phyloP scores from a whole-genome alignment of 306 rosid genomes.

The Albizia julibrissin region DNA sequence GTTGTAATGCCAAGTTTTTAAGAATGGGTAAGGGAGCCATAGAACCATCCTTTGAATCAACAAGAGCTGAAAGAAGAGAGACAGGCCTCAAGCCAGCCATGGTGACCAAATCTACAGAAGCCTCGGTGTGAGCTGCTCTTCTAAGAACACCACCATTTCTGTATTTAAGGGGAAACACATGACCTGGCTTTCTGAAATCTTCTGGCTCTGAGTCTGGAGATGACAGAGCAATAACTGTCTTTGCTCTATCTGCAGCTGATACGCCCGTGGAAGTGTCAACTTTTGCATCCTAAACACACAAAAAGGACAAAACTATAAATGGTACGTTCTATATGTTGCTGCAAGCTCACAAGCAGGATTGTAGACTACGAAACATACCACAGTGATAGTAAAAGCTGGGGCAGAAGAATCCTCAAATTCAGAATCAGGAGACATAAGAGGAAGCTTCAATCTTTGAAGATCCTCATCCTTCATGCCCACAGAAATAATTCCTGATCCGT shows the following conservation, averaged over 20 bases:
- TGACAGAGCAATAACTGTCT: constrained; percentile 65
- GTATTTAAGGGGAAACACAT: constrained; percentile 83
- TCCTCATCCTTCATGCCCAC: constrained; percentile 84
- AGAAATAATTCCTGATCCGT: constrained; percentile 83
- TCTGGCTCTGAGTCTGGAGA: constrained; percentile 58
- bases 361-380: constrained; percentile 46
- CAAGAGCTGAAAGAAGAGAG: constrained; percentile 71
- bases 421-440: constrained; percentile 73
- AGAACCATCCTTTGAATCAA: constrained; percentile 65
- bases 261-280: constrained; percentile 71
- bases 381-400: constrained; percentile 85
- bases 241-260: constrained; percentile 82
- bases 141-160: constrained; percentile 82
- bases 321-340: background rate
- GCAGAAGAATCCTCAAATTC: constrained; percentile 76
- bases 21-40: constrained; percentile 62
- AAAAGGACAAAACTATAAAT: background rate
- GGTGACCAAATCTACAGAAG: constrained; percentile 77
- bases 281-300: constrained; percentile 67
- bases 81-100: constrained; percentile 69
- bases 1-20: constrained; percentile 54
- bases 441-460: constrained; percentile 77
- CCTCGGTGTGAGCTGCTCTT: constrained; percentile 90
- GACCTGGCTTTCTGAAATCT: constrained; percentile 80
- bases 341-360: background rate